Evolutionary conservation across 441 rosid species (phyloP).

Genomic region (Adansonia gregorii): DNA sequence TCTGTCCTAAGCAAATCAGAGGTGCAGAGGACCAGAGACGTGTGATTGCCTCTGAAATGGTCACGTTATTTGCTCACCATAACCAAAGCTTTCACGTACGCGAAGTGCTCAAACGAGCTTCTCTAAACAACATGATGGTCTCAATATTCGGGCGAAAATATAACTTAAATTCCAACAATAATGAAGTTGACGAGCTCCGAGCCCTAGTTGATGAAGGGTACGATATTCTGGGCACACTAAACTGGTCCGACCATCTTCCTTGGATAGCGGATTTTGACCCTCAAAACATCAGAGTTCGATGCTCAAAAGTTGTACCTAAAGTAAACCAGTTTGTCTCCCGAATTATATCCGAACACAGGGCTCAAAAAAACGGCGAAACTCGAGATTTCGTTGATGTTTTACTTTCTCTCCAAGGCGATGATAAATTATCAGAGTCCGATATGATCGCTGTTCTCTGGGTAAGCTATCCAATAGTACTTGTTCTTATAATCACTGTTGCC

Average conservation of each 20-base stretch:
- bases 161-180: conserved; percentile 38
- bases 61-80: conserved; percentile 38
- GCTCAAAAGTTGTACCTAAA: conserved; percentile 69
- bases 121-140: conserved; percentile 81
- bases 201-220: conserved; percentile 79
- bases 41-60: conserved; percentile 54
- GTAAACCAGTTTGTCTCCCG: conserved; percentile 63
- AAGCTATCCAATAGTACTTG: conserved; percentile 28
- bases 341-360: conserved; percentile 59
- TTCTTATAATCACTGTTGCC: neutral
- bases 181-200: conserved; percentile 56
- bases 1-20: conserved; percentile 72
- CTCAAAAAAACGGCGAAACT: conserved; percentile 28
- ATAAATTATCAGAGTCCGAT: conserved; percentile 65
- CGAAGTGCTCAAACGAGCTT: conserved; percentile 66
- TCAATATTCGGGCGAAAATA: conserved; percentile 75
- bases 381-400: conserved; percentile 72
- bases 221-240: conserved; percentile 64
- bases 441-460: conserved; percentile 95
- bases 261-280: conserved; percentile 75
- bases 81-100: conserved; percentile 48
- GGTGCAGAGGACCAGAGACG: conserved; percentile 53
- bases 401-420: conserved; percentile 60
- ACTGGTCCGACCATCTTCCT: conserved; percentile 86
- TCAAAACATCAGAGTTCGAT: conserved; percentile 72